These are phyloP conservation scores for California macrophylla DNA, from an alignment of 441 rosid genomes.

Conservation along the genomic window DNA sequence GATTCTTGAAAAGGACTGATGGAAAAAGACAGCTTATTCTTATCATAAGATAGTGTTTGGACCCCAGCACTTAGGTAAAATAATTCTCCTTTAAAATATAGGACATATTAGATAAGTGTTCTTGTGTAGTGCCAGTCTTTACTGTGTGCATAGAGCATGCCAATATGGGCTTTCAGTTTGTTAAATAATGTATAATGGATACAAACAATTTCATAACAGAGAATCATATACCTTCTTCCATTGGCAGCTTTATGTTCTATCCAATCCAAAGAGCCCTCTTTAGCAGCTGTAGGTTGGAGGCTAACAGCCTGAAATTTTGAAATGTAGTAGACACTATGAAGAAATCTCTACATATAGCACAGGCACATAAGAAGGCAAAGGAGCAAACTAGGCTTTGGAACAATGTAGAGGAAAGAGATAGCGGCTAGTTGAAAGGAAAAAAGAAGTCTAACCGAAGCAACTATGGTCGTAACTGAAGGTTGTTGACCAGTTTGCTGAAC, in stretches of 20 bases:
- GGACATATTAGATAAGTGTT: neutral
- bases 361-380: conserved; percentile 4
- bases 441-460: conserved; percentile 31
- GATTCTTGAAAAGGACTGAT: neutral
- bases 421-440: conserved; percentile 11
- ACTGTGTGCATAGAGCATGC: neutral
- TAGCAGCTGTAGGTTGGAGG: conserved; percentile 33
- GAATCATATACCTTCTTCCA: conserved; percentile 57
- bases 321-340: conserved; percentile 16
- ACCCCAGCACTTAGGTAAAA: neutral
- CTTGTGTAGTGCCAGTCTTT: neutral
- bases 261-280: conserved; percentile 50
- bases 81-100: neutral
- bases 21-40: neutral
- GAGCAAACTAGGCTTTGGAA: conserved; percentile 6
- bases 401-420: conserved; percentile 11
- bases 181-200: neutral
- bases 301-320: conserved; percentile 37
- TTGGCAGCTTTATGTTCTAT: conserved; percentile 63
- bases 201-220: conserved; percentile 8
- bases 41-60: neutral
- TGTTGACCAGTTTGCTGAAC: conserved; percentile 36
- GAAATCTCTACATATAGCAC: conserved; percentile 11
- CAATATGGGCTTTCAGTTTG: neutral
- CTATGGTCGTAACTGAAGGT: conserved; percentile 29